A percentile compares a stretch with the other conserved stretches of the same genome.
These are phyloP conservation scores for Haplosporangium sp. DNA, from an alignment of 371 early-diverging fungal species.

Conservation along the genomic window DNA sequence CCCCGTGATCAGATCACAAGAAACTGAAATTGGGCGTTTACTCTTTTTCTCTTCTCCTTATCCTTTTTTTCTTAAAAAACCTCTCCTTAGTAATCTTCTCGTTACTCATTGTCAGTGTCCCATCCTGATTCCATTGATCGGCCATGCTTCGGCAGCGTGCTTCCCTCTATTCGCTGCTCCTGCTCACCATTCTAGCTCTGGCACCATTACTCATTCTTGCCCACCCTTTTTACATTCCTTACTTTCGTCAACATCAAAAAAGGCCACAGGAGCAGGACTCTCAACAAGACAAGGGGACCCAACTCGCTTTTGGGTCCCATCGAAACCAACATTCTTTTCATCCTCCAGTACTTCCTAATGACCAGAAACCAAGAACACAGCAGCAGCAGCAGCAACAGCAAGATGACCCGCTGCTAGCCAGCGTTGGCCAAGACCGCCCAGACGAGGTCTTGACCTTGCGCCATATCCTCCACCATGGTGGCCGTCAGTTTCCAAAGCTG, in stretches of 20 bases:
- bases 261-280: slow-evolving; percentile 3
- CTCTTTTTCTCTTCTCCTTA: background rate
- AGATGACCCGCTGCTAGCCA: background rate
- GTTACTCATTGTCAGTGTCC: slow-evolving; percentile 1
- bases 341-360: background rate
- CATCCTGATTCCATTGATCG: background rate
- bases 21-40: background rate
- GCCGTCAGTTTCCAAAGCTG: slow-evolving; percentile 56
- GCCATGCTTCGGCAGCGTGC: slow-evolving; percentile 43
- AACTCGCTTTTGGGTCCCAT: background rate
- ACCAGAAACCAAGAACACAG: background rate
- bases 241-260: slow-evolving; percentile 6
- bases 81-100: background rate
- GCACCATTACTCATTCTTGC: slow-evolving; percentile 1
- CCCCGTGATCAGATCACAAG: no score
- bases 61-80: background rate
- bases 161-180: slow-evolving; percentile 3
- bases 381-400: background rate
- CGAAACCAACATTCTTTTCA: slow-evolving; percentile 15
- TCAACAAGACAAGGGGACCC: background rate
- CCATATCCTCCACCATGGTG: slow-evolving; percentile 47
- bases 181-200: slow-evolving; percentile 16
- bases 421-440: slow-evolving; percentile 18
- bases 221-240: slow-evolving; percentile 25
- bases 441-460: slow-evolving; percentile 35